phyloP scores from a whole-genome alignment of 83 land plant species.

The Isoetes engelmannii region DNA sequence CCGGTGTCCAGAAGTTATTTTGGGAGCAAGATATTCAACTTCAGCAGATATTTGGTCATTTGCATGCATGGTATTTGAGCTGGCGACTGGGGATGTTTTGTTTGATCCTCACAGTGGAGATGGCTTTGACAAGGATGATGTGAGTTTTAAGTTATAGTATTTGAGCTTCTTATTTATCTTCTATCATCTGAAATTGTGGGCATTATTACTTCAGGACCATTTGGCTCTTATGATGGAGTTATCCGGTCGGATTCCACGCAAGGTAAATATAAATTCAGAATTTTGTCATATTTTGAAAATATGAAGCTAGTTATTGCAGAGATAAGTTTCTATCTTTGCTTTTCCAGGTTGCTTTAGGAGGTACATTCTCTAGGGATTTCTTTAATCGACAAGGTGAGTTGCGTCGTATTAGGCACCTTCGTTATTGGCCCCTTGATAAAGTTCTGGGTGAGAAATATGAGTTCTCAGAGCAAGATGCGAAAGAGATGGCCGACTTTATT shows the following conservation, averaged over 20 bases:
- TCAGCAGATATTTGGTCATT: slow-evolving; percentile 42
- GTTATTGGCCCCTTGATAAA: slow-evolving; percentile 41
- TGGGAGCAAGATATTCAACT: slow-evolving; percentile 32
- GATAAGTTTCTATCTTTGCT: neutral
- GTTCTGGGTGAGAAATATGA: slow-evolving; percentile 36
- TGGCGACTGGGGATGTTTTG: slow-evolving; percentile 31
- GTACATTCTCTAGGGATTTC: slow-evolving; percentile 34
- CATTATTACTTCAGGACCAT: slow-evolving; percentile 32
- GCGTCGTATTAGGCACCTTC: slow-evolving; percentile 33
- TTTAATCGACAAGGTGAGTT: slow-evolving; percentile 38
- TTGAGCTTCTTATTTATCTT: neutral
- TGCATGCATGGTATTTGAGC: slow-evolving; percentile 36
- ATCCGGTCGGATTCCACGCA: slow-evolving; percentile 42
- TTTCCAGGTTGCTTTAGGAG: slow-evolving; percentile 33
- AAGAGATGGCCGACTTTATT: slow-evolving; percentile 30
- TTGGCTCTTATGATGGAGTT: slow-evolving; percentile 43
- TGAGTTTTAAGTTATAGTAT: neutral
- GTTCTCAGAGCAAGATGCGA: slow-evolving; percentile 25
- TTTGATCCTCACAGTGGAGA: slow-evolving; percentile 37
- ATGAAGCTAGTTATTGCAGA: no score
- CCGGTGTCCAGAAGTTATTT: slow-evolving; percentile 36
- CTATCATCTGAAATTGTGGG: neutral
- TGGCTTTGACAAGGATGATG: slow-evolving; percentile 27
- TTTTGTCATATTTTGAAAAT: no score
- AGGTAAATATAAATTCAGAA: slow-evolving; percentile 12